Evolutionary conservation across 371 early-diverging fungal genomes (phyloP), one percentile per base, ranked within the genome.

Genomic region (Mortierella sp.): DNA sequence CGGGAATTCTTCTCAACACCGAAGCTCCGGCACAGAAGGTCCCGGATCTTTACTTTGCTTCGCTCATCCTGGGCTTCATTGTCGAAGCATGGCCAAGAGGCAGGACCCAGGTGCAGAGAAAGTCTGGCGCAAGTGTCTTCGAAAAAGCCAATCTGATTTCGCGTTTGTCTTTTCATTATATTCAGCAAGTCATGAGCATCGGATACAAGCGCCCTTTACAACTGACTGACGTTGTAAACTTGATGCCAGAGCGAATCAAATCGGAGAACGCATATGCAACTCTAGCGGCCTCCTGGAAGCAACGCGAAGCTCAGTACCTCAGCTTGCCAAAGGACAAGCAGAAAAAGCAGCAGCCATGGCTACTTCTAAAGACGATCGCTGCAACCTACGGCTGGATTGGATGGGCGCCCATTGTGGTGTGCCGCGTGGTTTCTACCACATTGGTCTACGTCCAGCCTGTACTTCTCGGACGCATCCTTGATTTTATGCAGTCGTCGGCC

Each of bases 111-210:
- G 72, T 76, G 32, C 76, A 76, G 40, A 58, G 11, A 32, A 16
- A 59, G 11, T 63, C 67, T 19, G 40, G 24, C 1, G 72, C 68
- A 3, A 68, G 68, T 33, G 60, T 47, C 45, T 70, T 52, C 53
- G 77, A 77, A 45, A 63, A 64, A 32, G 67, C 72, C 36, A 77
- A 77, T 69, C 32, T 70, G 28, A 50, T 77, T 58, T 77, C 77
- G 0, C 64, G 77, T 45, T 43, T 68, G 47, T 71, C 69, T 19
- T 71, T 68, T 40, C 68, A 71, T 13, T 71, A 77, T 38, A 71
- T 77, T 21, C 77, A 77, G n/a, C 67, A 22, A 7, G 67, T 71
- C 55, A 71, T 77, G 64, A 52, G 58, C 22, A 38, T 67, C 22
- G 77, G 77, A 10, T 71, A 63, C 55, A 58, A 24, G 11, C 67